Percentiles rank a stretch among this genome's conserved stretches.
Evolutionary conservation across 208 protist species (phyloP).

Genomic region (Crithidia fasciculata): DNA sequence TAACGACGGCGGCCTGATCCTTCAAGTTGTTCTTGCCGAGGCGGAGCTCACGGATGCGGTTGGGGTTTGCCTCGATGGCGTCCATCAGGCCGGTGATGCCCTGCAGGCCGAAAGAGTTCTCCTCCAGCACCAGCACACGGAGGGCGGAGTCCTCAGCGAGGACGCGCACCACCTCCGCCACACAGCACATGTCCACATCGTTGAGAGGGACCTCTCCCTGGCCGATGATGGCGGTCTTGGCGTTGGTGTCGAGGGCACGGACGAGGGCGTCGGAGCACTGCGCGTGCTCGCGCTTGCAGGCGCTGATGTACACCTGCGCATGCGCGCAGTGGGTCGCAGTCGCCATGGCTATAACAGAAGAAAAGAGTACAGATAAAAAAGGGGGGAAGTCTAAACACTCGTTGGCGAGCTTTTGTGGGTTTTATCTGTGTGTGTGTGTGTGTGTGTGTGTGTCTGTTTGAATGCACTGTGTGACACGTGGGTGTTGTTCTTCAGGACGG

Average conservation of each 20-base stretch:
- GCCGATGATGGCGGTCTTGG: slow-evolving; percentile 48
- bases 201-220: slow-evolving; percentile 65
- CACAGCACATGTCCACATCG: slow-evolving; percentile 75
- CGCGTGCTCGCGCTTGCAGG: slow-evolving; percentile 71
- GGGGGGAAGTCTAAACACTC: neutral
- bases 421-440: no score
- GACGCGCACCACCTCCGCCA: slow-evolving; percentile 70
- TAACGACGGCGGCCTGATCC: slow-evolving; percentile 80
- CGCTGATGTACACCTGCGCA: slow-evolving; percentile 61
- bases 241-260: slow-evolving; percentile 69
- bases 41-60: slow-evolving; percentile 80
- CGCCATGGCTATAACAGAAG: slow-evolving; percentile 3
- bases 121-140: slow-evolving; percentile 79
- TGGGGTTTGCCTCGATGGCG: slow-evolving; percentile 80
- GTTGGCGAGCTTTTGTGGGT: no score
- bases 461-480: no score
- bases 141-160: slow-evolving; percentile 48
- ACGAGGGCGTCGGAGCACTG: slow-evolving; percentile 73
- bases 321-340: slow-evolving; percentile 29
- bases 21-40: slow-evolving; percentile 87
- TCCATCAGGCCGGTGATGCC: slow-evolving; percentile 81
- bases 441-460: no score
- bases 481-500: no score
- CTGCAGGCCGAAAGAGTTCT: slow-evolving; percentile 82
- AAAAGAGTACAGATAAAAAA: neutral